These are phyloP conservation scores for Pestalotiopsis fici DNA, from an alignment of 2,329 filamentous ascomycete genomes.

Conservation along the genomic window DNA sequence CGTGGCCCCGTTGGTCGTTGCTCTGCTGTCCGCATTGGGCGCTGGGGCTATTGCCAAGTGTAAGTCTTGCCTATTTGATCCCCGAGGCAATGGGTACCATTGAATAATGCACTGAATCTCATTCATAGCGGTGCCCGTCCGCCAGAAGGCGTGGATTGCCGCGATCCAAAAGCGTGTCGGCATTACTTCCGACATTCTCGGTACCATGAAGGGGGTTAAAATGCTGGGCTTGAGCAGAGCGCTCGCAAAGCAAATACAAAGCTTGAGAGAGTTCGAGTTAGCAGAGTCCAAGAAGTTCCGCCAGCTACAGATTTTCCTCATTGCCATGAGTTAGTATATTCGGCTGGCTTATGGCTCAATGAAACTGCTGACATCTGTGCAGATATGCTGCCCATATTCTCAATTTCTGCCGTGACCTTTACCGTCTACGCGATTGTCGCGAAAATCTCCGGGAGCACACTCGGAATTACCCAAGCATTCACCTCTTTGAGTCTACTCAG, in stretches of 20 bases:
- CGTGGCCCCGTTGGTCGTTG: constrained; percentile 1
- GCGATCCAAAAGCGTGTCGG: constrained; percentile 8
- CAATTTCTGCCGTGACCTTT: constrained; percentile 6
- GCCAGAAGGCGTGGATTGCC: constrained; percentile 4
- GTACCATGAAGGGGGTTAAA: constrained; percentile 5
- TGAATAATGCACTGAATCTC: background rate
- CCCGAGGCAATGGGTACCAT: background rate
- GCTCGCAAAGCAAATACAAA: constrained; percentile 3
- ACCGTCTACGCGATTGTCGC: constrained; percentile 8
- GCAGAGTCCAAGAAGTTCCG: constrained; percentile 7
- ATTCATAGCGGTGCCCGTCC: background rate
- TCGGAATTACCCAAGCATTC: constrained; percentile 4
- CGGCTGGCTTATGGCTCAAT: background rate
- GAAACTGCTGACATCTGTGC: background rate
- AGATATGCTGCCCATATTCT: constrained; percentile 1
- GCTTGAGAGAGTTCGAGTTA: constrained; percentile 8
- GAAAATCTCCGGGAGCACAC: background rate
- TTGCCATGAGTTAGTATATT: background rate
- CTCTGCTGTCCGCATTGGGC: background rate
- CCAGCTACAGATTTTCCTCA: background rate
- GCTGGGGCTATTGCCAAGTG: background rate
- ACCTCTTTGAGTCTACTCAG: constrained; percentile 2
- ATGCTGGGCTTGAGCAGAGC: constrained; percentile 2
- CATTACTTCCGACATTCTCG: constrained; percentile 6
- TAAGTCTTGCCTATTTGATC: too few species aligned